Conservation (phyloP, 2,329 filamentous ascomycete species). For the Emergomyces africanus region DNA sequence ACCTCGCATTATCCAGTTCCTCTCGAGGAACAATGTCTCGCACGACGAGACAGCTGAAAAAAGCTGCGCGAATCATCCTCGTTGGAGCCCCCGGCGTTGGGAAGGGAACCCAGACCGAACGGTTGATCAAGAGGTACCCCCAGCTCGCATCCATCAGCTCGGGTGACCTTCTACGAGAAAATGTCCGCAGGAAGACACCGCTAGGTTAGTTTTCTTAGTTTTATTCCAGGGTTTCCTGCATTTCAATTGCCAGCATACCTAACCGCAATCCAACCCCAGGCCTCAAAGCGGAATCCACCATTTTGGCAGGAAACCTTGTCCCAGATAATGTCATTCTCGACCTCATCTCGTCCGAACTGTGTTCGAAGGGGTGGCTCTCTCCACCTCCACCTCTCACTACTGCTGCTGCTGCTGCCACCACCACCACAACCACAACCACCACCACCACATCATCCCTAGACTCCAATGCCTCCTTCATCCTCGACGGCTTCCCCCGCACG, state of each 20-base stretch:
- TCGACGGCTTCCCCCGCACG: slow-evolving; percentile 92
- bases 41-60: slow-evolving; percentile 45
- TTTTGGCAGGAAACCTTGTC: slow-evolving; percentile 81
- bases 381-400: slow-evolving; percentile 21
- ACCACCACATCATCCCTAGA: slow-evolving; percentile 42
- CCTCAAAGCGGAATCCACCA: slow-evolving; percentile 77
- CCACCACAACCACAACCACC: slow-evolving; percentile 31
- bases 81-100: slow-evolving; percentile 93
- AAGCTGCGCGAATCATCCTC: slow-evolving; percentile 84
- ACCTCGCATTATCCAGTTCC: not conserved
- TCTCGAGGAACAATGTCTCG: slow-evolving; percentile 4
- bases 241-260: not conserved
- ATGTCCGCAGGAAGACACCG: slow-evolving; percentile 79
- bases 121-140: slow-evolving; percentile 73
- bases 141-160: slow-evolving; percentile 87
- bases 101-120: slow-evolving; percentile 90
- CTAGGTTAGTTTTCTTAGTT: slow-evolving; percentile 47
- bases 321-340: slow-evolving; percentile 84
- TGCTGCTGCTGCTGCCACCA: slow-evolving; percentile 18
- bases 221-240: too few species aligned
- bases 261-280: slow-evolving; percentile 39
- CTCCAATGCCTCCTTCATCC: slow-evolving; percentile 75
- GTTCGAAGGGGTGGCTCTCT: slow-evolving; percentile 69
- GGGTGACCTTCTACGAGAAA: slow-evolving; percentile 79
- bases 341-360: slow-evolving; percentile 82